Base-by-base conservation (phyloP, 306 rosid genomes). In the Quercus aquifolioides region DNA sequence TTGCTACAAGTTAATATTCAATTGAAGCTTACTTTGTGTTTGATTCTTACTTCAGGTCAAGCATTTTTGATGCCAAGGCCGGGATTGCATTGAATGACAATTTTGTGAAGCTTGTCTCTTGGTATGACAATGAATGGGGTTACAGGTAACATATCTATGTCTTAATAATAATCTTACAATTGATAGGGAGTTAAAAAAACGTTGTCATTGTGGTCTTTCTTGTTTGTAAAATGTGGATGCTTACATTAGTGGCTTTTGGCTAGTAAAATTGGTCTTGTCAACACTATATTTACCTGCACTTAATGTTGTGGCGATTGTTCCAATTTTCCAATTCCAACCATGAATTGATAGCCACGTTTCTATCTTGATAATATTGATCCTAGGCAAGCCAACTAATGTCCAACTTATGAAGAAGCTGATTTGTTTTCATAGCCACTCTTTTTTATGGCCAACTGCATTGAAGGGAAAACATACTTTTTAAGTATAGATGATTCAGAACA, bases 41-140 rank as follows among this genome's bases (percentile, higher is more conserved):
- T 21, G 30, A 30, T 4, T 38, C 81, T 26, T 75, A 23, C 23
- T 74, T 28, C 81, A 85, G 88, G 81, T 87, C 90, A 69, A 87
- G 90, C 85, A 87, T 87, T 35, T 84, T 84, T 38, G 86, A 84
- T 76, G 86, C 87, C 21, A 88, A 92, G 87, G 94, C 94, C 51
- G 92, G 92, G 49, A 91, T 89, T 86, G 87, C 91, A 15, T 79
- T 91, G 88, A 91, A 73, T 46, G 69, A 88, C 85, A 91, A 91
- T 69, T 90, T 92, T 81, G 92, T 87, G 55, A 90, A 87, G 79
- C 89, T 92, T 38, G 90, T 90, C 18, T 76, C 91, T 81, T 89
- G 93, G 96, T 89, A 89, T 76, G 94, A 91, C 81, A 91, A 89
- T 59, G 91, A 89, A 74, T 87, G 89, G 90, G 89, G 90, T 1